These are phyloP conservation scores for Fusarium mundagurra DNA, from an alignment of 2,329 filamentous ascomycete genomes.

Conservation along the genomic window DNA sequence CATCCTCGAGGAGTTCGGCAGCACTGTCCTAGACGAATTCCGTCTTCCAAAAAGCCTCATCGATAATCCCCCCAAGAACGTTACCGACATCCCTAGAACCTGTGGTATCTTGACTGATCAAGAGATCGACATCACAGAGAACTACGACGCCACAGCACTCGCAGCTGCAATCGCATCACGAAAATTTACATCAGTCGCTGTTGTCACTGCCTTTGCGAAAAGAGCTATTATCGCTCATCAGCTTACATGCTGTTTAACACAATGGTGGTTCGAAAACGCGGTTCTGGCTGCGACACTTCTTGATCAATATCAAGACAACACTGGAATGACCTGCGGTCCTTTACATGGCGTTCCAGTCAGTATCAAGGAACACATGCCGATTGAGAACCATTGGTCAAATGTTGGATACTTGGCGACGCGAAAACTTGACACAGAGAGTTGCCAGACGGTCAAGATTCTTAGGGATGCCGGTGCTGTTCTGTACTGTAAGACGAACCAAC, in stretches of 20 bases:
- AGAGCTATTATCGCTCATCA: constrained; percentile 65
- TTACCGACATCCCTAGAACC: constrained; percentile 4
- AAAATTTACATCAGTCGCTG: constrained; percentile 51
- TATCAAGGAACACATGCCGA: constrained; percentile 63
- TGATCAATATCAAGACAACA: constrained; percentile 53
- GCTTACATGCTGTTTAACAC: constrained; percentile 60
- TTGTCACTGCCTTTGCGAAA: constrained; percentile 62
- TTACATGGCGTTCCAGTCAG: constrained; percentile 41
- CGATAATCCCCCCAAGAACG: constrained; percentile 25
- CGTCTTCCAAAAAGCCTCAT: neutral
- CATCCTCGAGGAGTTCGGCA: neutral
- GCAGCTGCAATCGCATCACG: constrained; percentile 50
- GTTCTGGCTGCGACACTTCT: constrained; percentile 52
- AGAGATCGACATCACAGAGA: constrained; percentile 61
- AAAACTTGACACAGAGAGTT: constrained; percentile 59
- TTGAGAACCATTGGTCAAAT: constrained; percentile 59
- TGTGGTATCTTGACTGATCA: constrained; percentile 55
- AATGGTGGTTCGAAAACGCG: constrained; percentile 62
- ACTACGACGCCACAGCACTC: constrained; percentile 55
- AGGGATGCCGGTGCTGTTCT: constrained; percentile 63
- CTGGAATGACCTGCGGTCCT: constrained; percentile 43
- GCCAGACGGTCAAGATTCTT: constrained; percentile 66
- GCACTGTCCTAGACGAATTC: neutral
- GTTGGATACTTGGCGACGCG: constrained; percentile 61
- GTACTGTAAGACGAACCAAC: constrained; percentile 67